A percentile compares a stretch with the other conserved stretches of the same genome.
Evolutionary conservation across 2,329 filamentous ascomycete species (phyloP).

Genomic region (Cercospora citrullina): DNA sequence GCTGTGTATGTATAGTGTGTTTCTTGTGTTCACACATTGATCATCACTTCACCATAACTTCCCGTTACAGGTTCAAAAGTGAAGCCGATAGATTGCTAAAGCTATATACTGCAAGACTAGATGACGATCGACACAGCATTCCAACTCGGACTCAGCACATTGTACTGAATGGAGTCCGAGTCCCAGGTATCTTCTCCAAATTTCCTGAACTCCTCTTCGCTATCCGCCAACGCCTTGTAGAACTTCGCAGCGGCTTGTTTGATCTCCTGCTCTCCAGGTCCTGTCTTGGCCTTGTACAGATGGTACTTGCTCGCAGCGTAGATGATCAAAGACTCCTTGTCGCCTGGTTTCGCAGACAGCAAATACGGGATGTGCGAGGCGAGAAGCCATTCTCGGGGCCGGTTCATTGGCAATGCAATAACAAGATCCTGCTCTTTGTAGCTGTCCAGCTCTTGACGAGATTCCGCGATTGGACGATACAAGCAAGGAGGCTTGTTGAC

Average conservation of each 20-base stretch:
- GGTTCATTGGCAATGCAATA: slow-evolving; percentile 46
- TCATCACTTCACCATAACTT: background rate
- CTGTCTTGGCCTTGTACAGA: slow-evolving; percentile 22
- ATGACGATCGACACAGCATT: slow-evolving; percentile 25
- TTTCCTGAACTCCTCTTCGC: slow-evolving; percentile 20
- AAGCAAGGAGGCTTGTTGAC: slow-evolving; percentile 47
- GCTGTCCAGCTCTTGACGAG: slow-evolving; percentile 19
- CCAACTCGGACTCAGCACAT: slow-evolving; percentile 25
- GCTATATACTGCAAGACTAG: background rate
- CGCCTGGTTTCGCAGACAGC: slow-evolving; percentile 21
- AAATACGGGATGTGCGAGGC: slow-evolving; percentile 50
- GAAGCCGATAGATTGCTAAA: background rate
- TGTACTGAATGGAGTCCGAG: slow-evolving; percentile 19
- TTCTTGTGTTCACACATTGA: background rate
- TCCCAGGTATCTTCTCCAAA: slow-evolving; percentile 22
- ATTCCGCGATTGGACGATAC: slow-evolving; percentile 37
- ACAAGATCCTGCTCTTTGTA: slow-evolving; percentile 40
- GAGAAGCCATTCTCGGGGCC: slow-evolving; percentile 49
- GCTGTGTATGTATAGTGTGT: background rate
- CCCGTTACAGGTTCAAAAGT: background rate
- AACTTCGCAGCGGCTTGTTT: slow-evolving; percentile 24
- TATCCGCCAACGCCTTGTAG: slow-evolving; percentile 22
- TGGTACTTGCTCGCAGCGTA: slow-evolving; percentile 25
- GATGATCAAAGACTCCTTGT: slow-evolving; percentile 25
- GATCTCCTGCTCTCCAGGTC: slow-evolving; percentile 15